Base-by-base conservation (phyloP, 202 grass and related monocot genomes). In the Digitaria exilis region DNA sequence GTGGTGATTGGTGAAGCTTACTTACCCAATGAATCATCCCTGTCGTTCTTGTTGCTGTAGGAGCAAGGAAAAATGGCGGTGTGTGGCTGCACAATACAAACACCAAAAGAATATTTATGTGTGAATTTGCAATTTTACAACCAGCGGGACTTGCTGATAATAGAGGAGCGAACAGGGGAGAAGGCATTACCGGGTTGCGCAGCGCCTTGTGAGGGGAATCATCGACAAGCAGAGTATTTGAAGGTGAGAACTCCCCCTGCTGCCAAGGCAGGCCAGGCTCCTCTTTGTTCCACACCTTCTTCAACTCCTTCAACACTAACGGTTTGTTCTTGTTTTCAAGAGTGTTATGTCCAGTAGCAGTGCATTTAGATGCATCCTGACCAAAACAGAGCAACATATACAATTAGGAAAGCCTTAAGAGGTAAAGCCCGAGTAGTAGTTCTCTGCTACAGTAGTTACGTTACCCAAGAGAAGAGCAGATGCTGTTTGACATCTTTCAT, bases 381-480 rank as follows among this genome's bases (percentile, higher is more conserved):
- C 9, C 48, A 83, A 74, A 89, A 82, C 76, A 71, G 30, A 84
- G 24, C 30, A 51, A 2, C 63, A 22, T 30, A 57, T 56, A 41
- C 51, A 32, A 79, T 77, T 75, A 83, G 56, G 19, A 84, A 31
- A 5, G 61, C 45, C 21, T 5, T 17, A 49, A 73, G 3, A 71
- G 34, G 18, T 41, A 42, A 42, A 15, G 44, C 4, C 46, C 18
- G 34, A 80, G 12, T 4, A 75, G 42, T 51, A 77, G 6, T 35
- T 75, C 46, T 65, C 61, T 28, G 60, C n/a, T n/a, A n/a, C n/a
- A n/a, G n/a, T n/a, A n/a, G n/a, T 76, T 62, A 82, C 82, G 88
- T 91, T 91, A 97, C 92, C 94, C 92, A 97, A 73, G 73, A 92
- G 73, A 97, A 94, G n/a, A 97, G 58, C 34, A 97, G 66, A n/a